These are phyloP conservation scores for Cryphonectria radicalis DNA, from an alignment of 2,329 filamentous ascomycete genomes.

Conservation along the genomic window DNA sequence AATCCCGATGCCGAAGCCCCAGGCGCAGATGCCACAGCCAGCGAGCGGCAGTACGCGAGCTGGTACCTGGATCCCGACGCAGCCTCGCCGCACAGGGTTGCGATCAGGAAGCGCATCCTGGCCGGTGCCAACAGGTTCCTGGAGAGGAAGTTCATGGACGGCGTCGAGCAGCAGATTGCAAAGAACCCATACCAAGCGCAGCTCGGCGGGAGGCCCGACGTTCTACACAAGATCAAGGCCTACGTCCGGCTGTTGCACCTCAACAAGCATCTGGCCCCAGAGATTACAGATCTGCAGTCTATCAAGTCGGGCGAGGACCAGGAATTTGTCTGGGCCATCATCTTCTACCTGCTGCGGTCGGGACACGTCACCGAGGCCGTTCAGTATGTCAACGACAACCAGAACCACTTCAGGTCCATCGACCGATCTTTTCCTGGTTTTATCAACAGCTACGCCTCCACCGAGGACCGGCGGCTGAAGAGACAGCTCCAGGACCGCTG, in stretches of 20 bases:
- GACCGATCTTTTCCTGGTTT: constrained; percentile 91
- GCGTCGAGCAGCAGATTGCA: constrained; percentile 76
- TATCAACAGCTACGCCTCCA: constrained; percentile 80
- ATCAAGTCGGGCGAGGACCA: constrained; percentile 56
- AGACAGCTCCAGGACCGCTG: constrained; percentile 84
- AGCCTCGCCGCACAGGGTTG: constrained; percentile 65
- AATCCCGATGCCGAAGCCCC: constrained; percentile 61
- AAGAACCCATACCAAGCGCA: constrained; percentile 89
- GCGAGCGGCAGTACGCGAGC: constrained; percentile 74
- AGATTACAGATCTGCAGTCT: constrained; percentile 75
- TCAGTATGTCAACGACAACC: constrained; percentile 81
- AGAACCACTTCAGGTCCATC: constrained; percentile 81
- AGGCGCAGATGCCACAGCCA: constrained; percentile 66
- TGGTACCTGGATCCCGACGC: constrained; percentile 78
- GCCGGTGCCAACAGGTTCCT: constrained; percentile 78
- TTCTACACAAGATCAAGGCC: constrained; percentile 88
- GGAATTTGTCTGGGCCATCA: constrained; percentile 90
- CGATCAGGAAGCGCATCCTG: constrained; percentile 78
- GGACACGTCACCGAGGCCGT: constrained; percentile 85
- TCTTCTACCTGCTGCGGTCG: constrained; percentile 88
- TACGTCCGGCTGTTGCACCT: constrained; percentile 82
- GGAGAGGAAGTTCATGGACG: constrained; percentile 78
- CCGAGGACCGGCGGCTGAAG: constrained; percentile 75
- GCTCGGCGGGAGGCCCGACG: constrained; percentile 84
- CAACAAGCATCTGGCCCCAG: constrained; percentile 82